Conservation (phyloP, 176 grass and related monocot genomes). For the Thalia dealbata region DNA sequence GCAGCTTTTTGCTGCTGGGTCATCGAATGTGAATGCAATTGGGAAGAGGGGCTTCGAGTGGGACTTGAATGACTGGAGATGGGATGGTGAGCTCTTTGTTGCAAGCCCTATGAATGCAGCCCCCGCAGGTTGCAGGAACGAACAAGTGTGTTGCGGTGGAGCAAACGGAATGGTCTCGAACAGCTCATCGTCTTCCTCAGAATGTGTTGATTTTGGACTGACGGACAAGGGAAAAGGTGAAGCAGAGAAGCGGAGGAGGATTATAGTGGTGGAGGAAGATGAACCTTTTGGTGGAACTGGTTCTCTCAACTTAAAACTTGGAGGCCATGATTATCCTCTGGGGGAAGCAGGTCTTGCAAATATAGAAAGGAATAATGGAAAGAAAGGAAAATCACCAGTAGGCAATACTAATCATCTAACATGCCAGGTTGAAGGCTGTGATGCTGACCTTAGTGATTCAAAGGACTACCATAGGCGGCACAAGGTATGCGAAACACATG, state of each 20-base stretch:
- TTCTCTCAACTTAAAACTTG: neutral
- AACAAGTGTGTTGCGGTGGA: conserved; percentile 17
- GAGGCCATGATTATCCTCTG: conserved; percentile 1
- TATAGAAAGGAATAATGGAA: conserved; percentile 25
- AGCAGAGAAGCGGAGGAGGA: conserved; percentile 44
- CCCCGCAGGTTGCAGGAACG: conserved; percentile 17
- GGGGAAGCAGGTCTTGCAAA: conserved; percentile 19
- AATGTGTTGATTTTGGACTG: conserved; percentile 3
- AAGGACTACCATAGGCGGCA: conserved; percentile 85
- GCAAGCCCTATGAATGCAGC: conserved; percentile 20
- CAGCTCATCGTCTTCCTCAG: conserved; percentile 14
- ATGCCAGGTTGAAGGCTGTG: conserved; percentile 73
- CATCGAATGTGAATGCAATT: conserved; percentile 42
- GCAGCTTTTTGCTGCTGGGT: conserved; percentile 41
- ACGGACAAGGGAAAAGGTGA: conserved; percentile 30
- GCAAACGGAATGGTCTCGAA: conserved; percentile 2
- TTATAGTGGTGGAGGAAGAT: conserved; percentile 23
- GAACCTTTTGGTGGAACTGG: conserved; percentile 21
- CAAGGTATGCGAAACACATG: conserved; percentile 69
- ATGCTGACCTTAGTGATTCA: conserved; percentile 22
- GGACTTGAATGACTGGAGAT: conserved; percentile 91
- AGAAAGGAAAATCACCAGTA: conserved; percentile 17
- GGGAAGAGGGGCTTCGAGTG: conserved; percentile 61
- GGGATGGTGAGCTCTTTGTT: conserved; percentile 52
- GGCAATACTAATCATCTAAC: conserved; percentile 18